Conservation (phyloP, 306 rosid species). For the Alnus rubra region DNA sequence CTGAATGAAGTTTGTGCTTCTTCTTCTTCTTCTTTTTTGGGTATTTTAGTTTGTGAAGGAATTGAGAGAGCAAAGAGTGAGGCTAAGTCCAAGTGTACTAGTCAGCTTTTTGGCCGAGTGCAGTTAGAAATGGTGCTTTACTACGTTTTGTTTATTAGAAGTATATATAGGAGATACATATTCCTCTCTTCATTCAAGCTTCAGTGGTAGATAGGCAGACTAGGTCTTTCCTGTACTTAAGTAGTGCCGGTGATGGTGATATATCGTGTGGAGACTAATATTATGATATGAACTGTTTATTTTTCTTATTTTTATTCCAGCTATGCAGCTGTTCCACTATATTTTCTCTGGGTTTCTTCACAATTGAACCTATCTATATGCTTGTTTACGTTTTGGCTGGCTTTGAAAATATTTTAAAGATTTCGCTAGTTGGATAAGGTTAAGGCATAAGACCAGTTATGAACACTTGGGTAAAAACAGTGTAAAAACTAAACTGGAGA, state of each 20-base stretch:
- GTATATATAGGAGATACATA: background rate
- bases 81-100: background rate
- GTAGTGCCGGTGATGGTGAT: background rate
- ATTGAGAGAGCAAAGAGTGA: background rate
- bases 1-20: conserved; percentile 12
- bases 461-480: too few relatives aligned
- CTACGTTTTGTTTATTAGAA: conserved; percentile 12
- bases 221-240: background rate
- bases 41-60: conserved; percentile 17
- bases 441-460: too few relatives aligned
- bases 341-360: background rate
- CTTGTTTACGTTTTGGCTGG: background rate
- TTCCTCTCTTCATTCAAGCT: background rate
- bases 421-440: too few relatives aligned
- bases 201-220: background rate
- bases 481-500: too few relatives aligned
- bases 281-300: background rate
- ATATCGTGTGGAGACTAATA: background rate
- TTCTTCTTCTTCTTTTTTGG: background rate
- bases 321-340: background rate
- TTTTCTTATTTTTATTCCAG: background rate
- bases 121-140: conserved; percentile 7
- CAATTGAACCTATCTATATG: background rate
- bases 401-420: background rate
- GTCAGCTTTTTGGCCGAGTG: background rate